A percentile compares a stretch with the other conserved stretches of the same genome.
Conservation (phyloP, 1,284 basidiomycete species). For the Ganoderma lucidum region DNA sequence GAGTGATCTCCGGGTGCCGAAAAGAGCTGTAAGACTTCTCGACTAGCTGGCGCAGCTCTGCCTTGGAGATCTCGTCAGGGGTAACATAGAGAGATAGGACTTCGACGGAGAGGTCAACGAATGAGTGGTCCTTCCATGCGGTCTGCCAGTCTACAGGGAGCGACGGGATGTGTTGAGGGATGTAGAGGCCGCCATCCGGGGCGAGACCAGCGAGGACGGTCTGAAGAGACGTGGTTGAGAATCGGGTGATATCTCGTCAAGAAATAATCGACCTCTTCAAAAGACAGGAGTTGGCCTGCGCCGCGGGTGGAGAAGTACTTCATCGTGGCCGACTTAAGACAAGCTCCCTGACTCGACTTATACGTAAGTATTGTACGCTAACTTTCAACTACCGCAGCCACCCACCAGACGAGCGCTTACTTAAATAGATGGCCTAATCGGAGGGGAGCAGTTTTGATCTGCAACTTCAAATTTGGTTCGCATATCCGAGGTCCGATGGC, state of each 20-base stretch:
- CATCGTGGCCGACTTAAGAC: slow-evolving; percentile 47
- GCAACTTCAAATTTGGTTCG: too few species aligned
- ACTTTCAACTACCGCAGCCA: not conserved
- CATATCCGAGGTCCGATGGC: too few species aligned
- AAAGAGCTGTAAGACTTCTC: slow-evolving; percentile 90
- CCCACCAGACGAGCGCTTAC: too few species aligned
- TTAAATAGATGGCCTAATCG: not conserved
- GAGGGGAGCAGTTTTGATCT: not conserved
- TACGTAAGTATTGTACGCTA: too few species aligned
- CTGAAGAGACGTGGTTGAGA: slow-evolving; percentile 51
- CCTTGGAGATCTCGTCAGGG: slow-evolving; percentile 77
- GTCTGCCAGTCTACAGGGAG: slow-evolving; percentile 84
- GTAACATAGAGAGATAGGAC: slow-evolving; percentile 94
- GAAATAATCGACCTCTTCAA: slow-evolving; percentile 71
- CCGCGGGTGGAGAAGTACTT: slow-evolving; percentile 85
- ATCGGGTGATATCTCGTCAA: slow-evolving; percentile 25
- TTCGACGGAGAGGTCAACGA: slow-evolving; percentile 87
- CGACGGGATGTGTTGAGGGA: slow-evolving; percentile 81
- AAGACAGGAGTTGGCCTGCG: slow-evolving; percentile 70
- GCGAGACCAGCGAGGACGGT: slow-evolving; percentile 95
- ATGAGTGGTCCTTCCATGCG: slow-evolving; percentile 83
- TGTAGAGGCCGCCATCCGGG: slow-evolving; percentile 95
- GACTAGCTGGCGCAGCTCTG: slow-evolving; percentile 82
- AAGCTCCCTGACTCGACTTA: not conserved
- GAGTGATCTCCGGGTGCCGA: slow-evolving; percentile 86